phyloP scores from a whole-genome alignment of 257 asterid species.

The Solanum chmielewskii region DNA sequence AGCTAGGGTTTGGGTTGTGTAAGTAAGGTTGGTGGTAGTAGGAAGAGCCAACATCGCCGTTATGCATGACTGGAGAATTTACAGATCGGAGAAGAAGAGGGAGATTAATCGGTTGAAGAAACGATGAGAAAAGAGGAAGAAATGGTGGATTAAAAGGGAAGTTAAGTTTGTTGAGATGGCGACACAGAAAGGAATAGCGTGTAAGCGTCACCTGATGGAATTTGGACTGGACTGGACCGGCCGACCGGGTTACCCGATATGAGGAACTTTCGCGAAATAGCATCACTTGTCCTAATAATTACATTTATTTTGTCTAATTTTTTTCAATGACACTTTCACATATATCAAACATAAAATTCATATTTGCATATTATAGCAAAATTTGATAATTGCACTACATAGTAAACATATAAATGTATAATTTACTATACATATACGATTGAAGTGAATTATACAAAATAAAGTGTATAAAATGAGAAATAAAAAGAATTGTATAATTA shows the following conservation, averaged over 20 bases:
- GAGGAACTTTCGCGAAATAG: neutral
- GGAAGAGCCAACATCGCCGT: constrained; percentile 29
- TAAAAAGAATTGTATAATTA: too few species aligned
- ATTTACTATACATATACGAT: too few species aligned
- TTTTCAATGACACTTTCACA: too few species aligned
- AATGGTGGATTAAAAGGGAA: neutral
- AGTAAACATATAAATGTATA: too few species aligned
- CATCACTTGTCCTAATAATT: neutral
- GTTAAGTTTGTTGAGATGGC: neutral
- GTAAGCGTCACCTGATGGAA: neutral
- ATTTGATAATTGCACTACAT: too few species aligned
- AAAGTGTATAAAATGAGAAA: too few species aligned
- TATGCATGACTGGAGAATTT: constrained; percentile 6
- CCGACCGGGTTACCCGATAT: neutral
- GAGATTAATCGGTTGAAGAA: constrained; percentile 11
- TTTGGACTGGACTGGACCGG: neutral
- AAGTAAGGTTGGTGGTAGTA: constrained; percentile 33
- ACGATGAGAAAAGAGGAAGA: constrained; percentile 27
- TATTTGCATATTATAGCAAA: too few species aligned
- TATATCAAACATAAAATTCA: too few species aligned
- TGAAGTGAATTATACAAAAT: too few species aligned
- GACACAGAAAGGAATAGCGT: neutral
- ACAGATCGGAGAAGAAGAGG: neutral
- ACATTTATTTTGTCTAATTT: neutral
- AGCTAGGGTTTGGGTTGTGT: constrained; percentile 19